Evolutionary conservation across 2,329 filamentous ascomycete species (phyloP).

Genomic region (Cordyceps javanica): DNA sequence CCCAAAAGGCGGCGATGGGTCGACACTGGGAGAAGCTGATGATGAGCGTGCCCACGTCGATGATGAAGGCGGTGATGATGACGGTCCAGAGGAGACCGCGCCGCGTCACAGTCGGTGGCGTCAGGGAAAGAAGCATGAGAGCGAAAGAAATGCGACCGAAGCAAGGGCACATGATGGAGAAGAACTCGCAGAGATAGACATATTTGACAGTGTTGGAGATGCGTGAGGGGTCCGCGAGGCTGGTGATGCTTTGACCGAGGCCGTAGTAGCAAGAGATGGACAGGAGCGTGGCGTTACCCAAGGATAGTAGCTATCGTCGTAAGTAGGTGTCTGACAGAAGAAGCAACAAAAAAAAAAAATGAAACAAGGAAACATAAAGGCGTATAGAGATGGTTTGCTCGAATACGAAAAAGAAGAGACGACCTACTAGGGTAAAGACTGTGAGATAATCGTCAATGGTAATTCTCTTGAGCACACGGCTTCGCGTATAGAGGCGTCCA

Average conservation of each 20-base stretch:
- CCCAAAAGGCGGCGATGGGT: neutral
- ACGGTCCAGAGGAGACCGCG: neutral
- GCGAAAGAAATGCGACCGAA: conserved; percentile 2
- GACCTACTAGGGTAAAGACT: neutral
- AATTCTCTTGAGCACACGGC: neutral
- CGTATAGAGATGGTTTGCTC: no score
- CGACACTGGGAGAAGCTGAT: neutral
- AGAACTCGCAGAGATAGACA: conserved; percentile 3
- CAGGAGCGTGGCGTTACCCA: neutral
- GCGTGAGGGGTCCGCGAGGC: neutral
- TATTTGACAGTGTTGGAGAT: conserved; percentile 4
- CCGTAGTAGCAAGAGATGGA: neutral
- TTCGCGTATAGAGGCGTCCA: neutral
- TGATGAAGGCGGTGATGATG: neutral
- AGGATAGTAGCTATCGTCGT: neutral
- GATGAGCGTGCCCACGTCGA: neutral
- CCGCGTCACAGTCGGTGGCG: neutral
- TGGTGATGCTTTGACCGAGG: neutral
- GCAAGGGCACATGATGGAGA: conserved; percentile 4
- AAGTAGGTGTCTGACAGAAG: no score
- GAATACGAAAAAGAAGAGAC: neutral
- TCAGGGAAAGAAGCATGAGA: neutral
- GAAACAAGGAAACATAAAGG: neutral
- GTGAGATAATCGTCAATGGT: neutral
- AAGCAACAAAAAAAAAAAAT: no score